Evolutionary conservation across 768 basidiomycete genomes (phyloP).

Genomic region (Suillus hirtellus): DNA sequence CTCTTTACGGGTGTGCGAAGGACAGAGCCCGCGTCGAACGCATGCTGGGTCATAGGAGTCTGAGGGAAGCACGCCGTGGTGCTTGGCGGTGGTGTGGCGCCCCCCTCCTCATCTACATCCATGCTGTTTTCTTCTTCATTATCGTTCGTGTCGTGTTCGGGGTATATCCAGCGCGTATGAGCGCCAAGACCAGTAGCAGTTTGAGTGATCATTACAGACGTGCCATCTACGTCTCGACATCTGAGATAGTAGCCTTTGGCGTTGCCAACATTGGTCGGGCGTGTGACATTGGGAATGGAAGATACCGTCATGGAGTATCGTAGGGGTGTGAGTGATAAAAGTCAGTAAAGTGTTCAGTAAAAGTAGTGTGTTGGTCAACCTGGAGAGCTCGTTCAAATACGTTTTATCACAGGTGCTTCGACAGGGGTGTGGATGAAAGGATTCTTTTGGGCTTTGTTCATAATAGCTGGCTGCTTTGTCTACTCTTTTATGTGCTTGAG

Average conservation of each 20-base stretch:
- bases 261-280: background rate
- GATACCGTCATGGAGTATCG: conserved; percentile 5
- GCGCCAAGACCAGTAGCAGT: conserved; percentile 17
- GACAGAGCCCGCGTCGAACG: conserved; percentile 33
- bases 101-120: conserved; percentile 16
- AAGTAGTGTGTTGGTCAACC: conserved; percentile 4
- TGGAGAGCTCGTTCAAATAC: conserved; percentile 22
- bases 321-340: background rate
- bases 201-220: conserved; percentile 12
- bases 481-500: background rate
- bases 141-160: conserved; percentile 11
- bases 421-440: conserved; percentile 12
- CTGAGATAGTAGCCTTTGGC: conserved; percentile 6
- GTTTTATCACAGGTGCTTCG: conserved; percentile 20
- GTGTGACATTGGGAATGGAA: conserved; percentile 14
- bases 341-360: background rate
- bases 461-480: conserved; percentile 25
- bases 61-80: conserved; percentile 14
- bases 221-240: conserved; percentile 17
- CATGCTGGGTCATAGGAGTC: conserved; percentile 21
- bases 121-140: conserved; percentile 14
- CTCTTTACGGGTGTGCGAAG: conserved; percentile 31
- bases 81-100: conserved; percentile 15
- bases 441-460: conserved; percentile 19
- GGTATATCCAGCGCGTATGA: conserved; percentile 16